Percentiles rank a stretch among this genome's conserved stretches.
phyloP scores from a whole-genome alignment of 345 rosid genomes.

The Bretschneidera sinensis region DNA sequence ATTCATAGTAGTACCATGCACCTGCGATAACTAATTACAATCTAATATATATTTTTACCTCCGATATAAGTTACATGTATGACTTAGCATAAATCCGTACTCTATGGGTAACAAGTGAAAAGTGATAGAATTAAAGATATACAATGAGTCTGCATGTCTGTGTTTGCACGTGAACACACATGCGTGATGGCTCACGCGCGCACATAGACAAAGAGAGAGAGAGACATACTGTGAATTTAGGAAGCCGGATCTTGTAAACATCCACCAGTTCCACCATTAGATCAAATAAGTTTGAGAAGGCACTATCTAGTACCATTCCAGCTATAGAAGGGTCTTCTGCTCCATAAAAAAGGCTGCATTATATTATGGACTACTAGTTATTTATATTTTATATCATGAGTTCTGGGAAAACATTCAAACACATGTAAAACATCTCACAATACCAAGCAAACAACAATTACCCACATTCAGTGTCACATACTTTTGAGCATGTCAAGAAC shows the following conservation, averaged over 20 bases:
- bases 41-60: too few species aligned
- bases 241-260: constrained; percentile 84
- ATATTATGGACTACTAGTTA: too few species aligned
- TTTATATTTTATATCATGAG: not conserved
- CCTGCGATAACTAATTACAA: too few species aligned
- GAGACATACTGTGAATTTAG: constrained; percentile 77
- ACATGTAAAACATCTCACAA: not conserved
- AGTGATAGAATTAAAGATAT: not conserved
- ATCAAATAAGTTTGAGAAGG: constrained; percentile 91
- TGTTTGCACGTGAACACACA: too few species aligned
- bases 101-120: not conserved
- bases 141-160: not conserved
- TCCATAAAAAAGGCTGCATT: constrained; percentile 89
- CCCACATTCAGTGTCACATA: not conserved
- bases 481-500: constrained; percentile 6
- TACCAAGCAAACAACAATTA: constrained; percentile 1
- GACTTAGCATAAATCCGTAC: too few species aligned
- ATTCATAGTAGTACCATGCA: too few species aligned
- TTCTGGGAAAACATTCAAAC: not conserved
- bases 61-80: too few species aligned
- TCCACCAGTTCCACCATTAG: constrained; percentile 98
- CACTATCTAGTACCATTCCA: constrained; percentile 98
- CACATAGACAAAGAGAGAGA: constrained; percentile 11
- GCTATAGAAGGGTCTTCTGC: constrained; percentile 95
- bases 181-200: too few species aligned